These are phyloP conservation scores for Umbellularia californica DNA, from an alignment of 164 flowering plant genomes.

Conservation along the genomic window DNA sequence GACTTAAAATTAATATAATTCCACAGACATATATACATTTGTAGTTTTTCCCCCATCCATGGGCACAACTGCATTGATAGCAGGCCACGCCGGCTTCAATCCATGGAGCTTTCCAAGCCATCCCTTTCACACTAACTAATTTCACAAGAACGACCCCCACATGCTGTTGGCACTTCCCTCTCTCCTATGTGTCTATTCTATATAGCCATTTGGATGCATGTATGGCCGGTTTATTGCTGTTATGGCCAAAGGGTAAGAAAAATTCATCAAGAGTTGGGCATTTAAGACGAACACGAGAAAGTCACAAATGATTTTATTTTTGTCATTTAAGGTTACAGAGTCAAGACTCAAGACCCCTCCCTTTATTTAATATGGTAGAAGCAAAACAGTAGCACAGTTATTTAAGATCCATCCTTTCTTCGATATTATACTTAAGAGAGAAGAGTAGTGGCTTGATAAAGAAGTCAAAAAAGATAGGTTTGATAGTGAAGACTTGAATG, in stretches of 20 bases:
- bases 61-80: neutral
- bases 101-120: neutral
- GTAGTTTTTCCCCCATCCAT: neutral
- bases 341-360: too few species aligned
- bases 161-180: neutral
- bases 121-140: neutral
- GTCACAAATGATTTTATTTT: neutral
- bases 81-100: neutral
- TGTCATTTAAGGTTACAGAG: neutral
- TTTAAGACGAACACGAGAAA: conserved; percentile 7
- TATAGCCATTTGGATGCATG: neutral
- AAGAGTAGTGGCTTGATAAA: too few species aligned
- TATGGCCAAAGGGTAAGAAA: neutral
- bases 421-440: too few species aligned
- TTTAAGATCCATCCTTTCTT: too few species aligned
- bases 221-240: neutral
- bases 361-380: too few species aligned
- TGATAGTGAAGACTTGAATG: too few species aligned
- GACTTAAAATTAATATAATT: neutral
- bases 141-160: neutral
- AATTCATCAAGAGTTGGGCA: neutral
- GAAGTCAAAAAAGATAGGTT: too few species aligned
- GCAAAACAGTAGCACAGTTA: too few species aligned
- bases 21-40: neutral
- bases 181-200: neutral